A percentile compares a stretch with the other conserved stretches of the same genome.
phyloP scores from a whole-genome alignment of 176 grass and related monocot genomes.

The Carex parvula region DNA sequence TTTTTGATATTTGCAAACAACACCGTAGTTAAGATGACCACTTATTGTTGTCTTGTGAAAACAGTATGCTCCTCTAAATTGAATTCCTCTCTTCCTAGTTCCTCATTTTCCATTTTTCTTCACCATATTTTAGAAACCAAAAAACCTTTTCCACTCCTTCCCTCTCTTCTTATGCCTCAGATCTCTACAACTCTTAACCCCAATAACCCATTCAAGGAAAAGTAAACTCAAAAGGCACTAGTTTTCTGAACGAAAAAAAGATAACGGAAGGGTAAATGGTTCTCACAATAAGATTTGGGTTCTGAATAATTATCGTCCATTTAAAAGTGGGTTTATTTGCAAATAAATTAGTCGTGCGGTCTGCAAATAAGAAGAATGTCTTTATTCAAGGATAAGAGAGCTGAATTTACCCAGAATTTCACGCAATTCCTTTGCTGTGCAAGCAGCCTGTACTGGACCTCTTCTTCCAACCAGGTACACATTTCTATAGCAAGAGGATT shows the following conservation, averaged over 20 bases:
- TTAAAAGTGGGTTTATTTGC: neutral
- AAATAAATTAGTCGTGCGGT: neutral
- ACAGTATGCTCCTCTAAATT: neutral
- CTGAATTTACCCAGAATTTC: conserved; percentile 68
- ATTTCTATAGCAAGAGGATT: conserved; percentile 49
- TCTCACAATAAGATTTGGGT: neutral
- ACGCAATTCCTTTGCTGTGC: conserved; percentile 88
- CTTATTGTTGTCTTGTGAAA: neutral
- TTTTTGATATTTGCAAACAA: conserved; percentile 17
- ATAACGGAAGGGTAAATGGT: neutral
- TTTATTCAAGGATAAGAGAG: conserved; percentile 14
- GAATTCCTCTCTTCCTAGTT: neutral
- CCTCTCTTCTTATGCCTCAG: neutral
- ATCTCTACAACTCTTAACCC: neutral
- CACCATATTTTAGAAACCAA: neutral
- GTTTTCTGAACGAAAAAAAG: neutral
- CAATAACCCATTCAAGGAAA: neutral
- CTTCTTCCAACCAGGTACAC: conserved; percentile 80
- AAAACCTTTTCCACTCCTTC: neutral
- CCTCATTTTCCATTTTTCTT: neutral
- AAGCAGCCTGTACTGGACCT: conserved; percentile 82
- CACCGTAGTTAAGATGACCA: neutral
- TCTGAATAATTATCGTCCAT: neutral
- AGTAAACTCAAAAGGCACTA: neutral
- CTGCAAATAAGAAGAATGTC: neutral